Evolutionary conservation across 768 basidiomycete genomes (phyloP), one percentile per base, ranked within the genome.

Genomic region (Hebeloma cylindrosporum): DNA sequence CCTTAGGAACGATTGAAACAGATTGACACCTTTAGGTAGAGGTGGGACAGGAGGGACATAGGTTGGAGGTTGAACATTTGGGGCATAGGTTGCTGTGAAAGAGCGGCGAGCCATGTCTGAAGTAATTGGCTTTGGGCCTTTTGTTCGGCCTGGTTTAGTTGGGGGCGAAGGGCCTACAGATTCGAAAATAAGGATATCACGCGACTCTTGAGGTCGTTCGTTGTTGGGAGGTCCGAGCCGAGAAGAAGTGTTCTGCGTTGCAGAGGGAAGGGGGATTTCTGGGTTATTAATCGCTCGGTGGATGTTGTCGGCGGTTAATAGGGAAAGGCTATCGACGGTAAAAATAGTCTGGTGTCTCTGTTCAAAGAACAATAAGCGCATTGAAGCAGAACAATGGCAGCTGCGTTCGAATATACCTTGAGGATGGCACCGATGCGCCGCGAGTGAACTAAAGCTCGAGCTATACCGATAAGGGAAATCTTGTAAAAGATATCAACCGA

Each of bases 371-470:
- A 59, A 61, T 57, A 46, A 43, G 48, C 13, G 18, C 39, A 36
- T 40, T 40, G 32, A 45, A 28, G 49, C 49, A 51, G 51, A 55
- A 57, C 53, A 60, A 57, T 56, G 48, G 40, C 25, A 7, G 18
- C 10, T 33, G 48, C 26, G 44, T 46, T 37, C 29, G 39, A 53
- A 57, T 59, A 43, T 44, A 75, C 77, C 63, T 71, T 73, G 54
- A 77, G 74, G 37, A 73, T 60, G 21, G 63, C 63, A 13, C 73
- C 73, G 42, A 78, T 57, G 7, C 74, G 67, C 40, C 75, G 68
- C 9, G 76, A 72, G 52, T 76, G 71, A 7, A 77, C 74, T 22
- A 76, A 62, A 3, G 68, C 68, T 27, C 72, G 66, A 10, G 76
- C 77, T 77, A 45, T 52, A 39, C 41, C 20, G 42, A 48, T 43